A percentile compares a stretch with the other conserved stretches of the same genome.
Conservation (phyloP, 148 eudicot species). For the Spergularia marina region DNA sequence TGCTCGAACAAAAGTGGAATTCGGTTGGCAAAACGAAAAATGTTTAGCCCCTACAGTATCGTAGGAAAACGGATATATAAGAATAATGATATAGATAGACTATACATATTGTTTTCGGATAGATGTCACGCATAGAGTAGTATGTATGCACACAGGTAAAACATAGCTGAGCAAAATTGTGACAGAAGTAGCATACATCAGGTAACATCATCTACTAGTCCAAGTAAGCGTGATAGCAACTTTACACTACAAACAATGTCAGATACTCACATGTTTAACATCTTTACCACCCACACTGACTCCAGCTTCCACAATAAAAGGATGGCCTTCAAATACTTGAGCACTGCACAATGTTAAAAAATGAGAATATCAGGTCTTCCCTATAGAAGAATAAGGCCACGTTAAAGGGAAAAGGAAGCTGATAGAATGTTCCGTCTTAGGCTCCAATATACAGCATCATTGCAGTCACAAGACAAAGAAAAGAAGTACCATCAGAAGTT, state of each 20-base stretch:
- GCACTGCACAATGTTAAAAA: conserved; percentile 52
- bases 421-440: background rate
- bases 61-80: conserved; percentile 4
- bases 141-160: background rate
- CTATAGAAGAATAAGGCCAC: background rate
- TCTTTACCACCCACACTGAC: conserved; percentile 98
- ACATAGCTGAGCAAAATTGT: background rate
- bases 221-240: background rate
- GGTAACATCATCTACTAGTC: background rate
- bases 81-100: background rate
- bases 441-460: background rate
- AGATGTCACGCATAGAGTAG: conserved; percentile 4
- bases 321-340: conserved; percentile 99
- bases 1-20: conserved; percentile 99
- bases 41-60: conserved; percentile 71
- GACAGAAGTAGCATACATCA: background rate
- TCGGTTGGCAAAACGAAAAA: conserved; percentile 96
- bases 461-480: background rate
- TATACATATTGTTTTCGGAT: background rate
- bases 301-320: conserved; percentile 95
- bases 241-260: background rate
- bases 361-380: background rate
- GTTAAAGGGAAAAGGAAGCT: background rate
- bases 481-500: background rate
- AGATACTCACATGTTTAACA: conserved; percentile 82